Conservation (phyloP, 306 rosid species). For the Canavalia ensiformis region DNA sequence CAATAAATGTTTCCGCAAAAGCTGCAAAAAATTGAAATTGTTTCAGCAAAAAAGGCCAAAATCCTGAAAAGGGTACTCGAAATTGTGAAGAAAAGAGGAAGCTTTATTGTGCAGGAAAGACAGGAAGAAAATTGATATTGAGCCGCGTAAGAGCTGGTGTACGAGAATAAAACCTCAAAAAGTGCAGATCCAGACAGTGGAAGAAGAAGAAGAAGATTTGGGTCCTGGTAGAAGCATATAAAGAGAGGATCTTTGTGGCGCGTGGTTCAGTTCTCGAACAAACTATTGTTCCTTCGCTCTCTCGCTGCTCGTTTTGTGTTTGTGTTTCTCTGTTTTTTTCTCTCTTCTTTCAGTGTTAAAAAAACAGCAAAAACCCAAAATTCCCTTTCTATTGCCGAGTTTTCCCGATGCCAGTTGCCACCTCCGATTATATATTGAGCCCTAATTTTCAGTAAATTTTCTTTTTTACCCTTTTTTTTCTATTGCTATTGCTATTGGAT, state of each 20-base stretch:
- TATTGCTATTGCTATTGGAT: slow-evolving; percentile 36
- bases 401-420: slow-evolving; percentile 42
- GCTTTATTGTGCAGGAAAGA: background rate
- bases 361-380: slow-evolving; percentile 45
- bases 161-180: slow-evolving; percentile 40
- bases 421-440: slow-evolving; percentile 40
- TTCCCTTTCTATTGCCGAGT: background rate
- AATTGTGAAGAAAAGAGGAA: slow-evolving; percentile 22
- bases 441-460: background rate
- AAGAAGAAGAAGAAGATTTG: slow-evolving; percentile 20
- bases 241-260: slow-evolving; percentile 48
- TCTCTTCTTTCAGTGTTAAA: background rate
- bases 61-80: slow-evolving; percentile 39
- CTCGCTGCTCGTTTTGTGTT: slow-evolving; percentile 39
- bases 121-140: slow-evolving; percentile 33
- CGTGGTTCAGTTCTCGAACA: slow-evolving; percentile 42
- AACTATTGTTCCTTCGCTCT: background rate
- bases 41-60: slow-evolving; percentile 26
- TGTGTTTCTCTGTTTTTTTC: slow-evolving; percentile 13
- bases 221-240: slow-evolving; percentile 27
- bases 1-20: slow-evolving; percentile 22
- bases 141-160: slow-evolving; percentile 37
- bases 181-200: slow-evolving; percentile 50
- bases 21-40: slow-evolving; percentile 46
- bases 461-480: slow-evolving; percentile 44